Conservation (phyloP, 768 basidiomycete species). For the Boletus vinaceobasis region DNA sequence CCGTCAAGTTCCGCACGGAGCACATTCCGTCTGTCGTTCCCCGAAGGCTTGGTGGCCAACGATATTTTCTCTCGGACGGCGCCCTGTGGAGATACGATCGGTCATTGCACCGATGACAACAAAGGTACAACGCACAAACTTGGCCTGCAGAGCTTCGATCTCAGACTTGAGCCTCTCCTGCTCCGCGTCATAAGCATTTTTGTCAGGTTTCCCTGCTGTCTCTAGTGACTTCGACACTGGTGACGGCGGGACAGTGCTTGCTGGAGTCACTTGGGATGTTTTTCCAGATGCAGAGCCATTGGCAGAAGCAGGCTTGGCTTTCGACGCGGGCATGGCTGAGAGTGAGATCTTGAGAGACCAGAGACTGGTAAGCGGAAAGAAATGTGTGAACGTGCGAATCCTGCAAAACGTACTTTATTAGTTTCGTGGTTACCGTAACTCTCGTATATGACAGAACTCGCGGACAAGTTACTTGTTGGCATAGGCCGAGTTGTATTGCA, state of each 20-base stretch:
- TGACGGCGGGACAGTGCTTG: conserved; percentile 26
- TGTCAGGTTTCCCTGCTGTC: conserved; percentile 71
- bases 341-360: neutral
- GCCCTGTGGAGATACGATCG: conserved; percentile 40
- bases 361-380: conserved; percentile 27
- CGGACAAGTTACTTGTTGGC: neutral
- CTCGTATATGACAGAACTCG: neutral
- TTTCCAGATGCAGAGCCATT: conserved; percentile 43
- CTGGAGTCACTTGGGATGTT: conserved; percentile 19
- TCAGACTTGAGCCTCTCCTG: conserved; percentile 79
- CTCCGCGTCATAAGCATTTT: conserved; percentile 77
- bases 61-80: conserved; percentile 75
- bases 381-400: conserved; percentile 23
- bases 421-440: neutral
- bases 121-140: conserved; percentile 59
- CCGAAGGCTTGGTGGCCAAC: conserved; percentile 54
- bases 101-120: neutral
- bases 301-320: conserved; percentile 51
- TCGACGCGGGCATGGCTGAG: conserved; percentile 38
- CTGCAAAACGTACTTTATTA: neutral
- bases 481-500: too few species aligned
- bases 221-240: conserved; percentile 23
- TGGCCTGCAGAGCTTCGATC: conserved; percentile 77
- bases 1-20: conserved; percentile 80
- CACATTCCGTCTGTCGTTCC: conserved; percentile 65